These are phyloP conservation scores for Pichia kudriavzevii DNA, from an alignment of 1,139 yeast genomes.

Conservation along the genomic window DNA sequence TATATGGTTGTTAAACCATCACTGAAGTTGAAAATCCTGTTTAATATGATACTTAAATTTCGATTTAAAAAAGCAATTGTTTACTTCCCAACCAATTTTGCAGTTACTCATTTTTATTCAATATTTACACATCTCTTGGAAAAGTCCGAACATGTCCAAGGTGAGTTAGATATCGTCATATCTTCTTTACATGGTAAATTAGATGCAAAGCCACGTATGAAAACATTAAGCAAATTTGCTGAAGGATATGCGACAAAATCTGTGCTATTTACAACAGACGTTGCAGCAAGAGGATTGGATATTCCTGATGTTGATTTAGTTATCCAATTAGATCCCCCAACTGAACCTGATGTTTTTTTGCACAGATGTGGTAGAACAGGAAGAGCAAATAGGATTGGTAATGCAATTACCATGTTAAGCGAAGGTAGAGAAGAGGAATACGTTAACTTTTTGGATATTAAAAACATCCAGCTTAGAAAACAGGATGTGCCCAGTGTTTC, in stretches of 20 bases:
- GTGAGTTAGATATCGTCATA: constrained; percentile 31
- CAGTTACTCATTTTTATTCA: constrained; percentile 69
- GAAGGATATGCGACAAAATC: constrained; percentile 38
- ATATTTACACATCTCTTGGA: constrained; percentile 37
- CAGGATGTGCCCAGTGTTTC: constrained; percentile 22
- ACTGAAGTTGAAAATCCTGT: constrained; percentile 49
- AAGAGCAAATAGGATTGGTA: constrained; percentile 77
- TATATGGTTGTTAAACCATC: constrained; percentile 58
- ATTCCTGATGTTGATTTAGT: constrained; percentile 88
- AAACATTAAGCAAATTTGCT: constrained; percentile 56
- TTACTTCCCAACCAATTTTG: constrained; percentile 83
- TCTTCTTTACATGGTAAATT: constrained; percentile 83
- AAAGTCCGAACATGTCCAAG: constrained; percentile 17
- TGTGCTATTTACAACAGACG: constrained; percentile 75
- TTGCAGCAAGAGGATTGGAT: constrained; percentile 91
- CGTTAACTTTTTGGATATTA: constrained; percentile 71
- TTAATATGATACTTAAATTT: constrained; percentile 46
- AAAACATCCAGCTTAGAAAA: constrained; percentile 49
- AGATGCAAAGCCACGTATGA: constrained; percentile 64
- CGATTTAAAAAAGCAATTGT: constrained; percentile 72
- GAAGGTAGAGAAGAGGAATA: constrained; percentile 76
- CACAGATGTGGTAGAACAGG: constrained; percentile 95
- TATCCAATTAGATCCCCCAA: constrained; percentile 83
- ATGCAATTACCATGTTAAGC: constrained; percentile 65
- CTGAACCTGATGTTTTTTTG: constrained; percentile 78